Conservation (phyloP, 305 asterid species). For the Lippia alba region DNA sequence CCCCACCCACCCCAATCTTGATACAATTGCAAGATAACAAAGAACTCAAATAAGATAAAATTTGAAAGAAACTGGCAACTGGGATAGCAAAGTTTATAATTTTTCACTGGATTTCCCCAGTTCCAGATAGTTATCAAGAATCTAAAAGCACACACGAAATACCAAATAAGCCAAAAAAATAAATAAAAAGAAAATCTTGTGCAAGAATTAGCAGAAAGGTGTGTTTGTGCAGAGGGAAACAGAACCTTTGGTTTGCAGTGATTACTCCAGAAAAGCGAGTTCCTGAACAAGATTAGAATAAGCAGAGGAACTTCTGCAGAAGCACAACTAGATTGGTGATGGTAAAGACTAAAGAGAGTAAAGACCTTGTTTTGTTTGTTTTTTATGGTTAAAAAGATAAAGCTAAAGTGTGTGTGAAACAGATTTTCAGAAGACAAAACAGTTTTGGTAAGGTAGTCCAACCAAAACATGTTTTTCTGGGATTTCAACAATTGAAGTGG, state of each 20-base stretch:
- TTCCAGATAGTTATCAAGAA: conserved; percentile 7
- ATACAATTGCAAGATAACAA: too few relatives aligned
- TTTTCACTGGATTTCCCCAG: neutral
- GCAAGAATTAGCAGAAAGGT: too few relatives aligned
- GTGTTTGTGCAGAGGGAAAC: conserved; percentile 4
- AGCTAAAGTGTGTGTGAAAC: neutral
- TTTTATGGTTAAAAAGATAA: neutral
- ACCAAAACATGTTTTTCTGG: neutral
- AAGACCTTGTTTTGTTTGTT: neutral
- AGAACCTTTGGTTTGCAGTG: conserved; percentile 18
- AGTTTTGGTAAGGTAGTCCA: neutral
- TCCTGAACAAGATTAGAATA: conserved; percentile 10
- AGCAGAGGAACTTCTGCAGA: neutral
- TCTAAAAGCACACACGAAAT: conserved; percentile 14
- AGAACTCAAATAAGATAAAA: too few relatives aligned
- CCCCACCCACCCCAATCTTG: too few relatives aligned
- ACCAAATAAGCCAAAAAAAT: conserved; percentile 11
- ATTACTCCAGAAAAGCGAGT: neutral
- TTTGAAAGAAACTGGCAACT: too few relatives aligned
- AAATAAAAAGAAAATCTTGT: too few relatives aligned
- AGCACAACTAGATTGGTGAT: too few relatives aligned
- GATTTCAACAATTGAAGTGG: neutral
- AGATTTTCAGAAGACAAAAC: neutral
- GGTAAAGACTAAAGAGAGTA: too few relatives aligned
- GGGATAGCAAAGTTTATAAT: too few relatives aligned